phyloP scores from a whole-genome alignment of 2,329 filamentous ascomycete genomes.

The Claviceps spartinae region DNA sequence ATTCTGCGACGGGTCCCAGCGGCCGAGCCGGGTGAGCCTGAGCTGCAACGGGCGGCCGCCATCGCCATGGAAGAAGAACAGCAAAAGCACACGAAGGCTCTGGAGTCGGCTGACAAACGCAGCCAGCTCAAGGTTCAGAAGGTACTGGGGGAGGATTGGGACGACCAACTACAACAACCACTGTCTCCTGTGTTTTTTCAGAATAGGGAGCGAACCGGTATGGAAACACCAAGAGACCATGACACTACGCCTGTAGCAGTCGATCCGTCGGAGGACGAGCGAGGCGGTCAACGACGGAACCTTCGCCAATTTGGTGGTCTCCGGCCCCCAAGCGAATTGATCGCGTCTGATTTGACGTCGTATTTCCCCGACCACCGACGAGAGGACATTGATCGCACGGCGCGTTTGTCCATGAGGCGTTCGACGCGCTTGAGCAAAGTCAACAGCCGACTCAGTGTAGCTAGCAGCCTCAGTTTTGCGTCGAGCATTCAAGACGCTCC shows the following conservation, averaged over 20 bases:
- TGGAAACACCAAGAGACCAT: constrained; percentile 41
- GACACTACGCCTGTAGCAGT: constrained; percentile 35
- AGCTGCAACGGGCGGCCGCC: constrained; percentile 73
- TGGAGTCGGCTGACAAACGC: constrained; percentile 55
- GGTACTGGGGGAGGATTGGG: constrained; percentile 75
- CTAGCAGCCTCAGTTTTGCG: constrained; percentile 84
- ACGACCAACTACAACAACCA: constrained; percentile 66
- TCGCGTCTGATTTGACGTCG: constrained; percentile 87
- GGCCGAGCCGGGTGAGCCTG: constrained; percentile 75
- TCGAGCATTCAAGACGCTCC: constrained; percentile 88
- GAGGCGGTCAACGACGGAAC: constrained; percentile 32
- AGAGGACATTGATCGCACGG: constrained; percentile 90
- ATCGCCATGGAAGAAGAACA: constrained; percentile 82
- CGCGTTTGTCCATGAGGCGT: constrained; percentile 79
- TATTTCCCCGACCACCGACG: constrained; percentile 94
- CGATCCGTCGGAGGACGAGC: constrained; percentile 19
- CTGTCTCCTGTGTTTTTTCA: constrained; percentile 67
- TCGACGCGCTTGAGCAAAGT: constrained; percentile 86
- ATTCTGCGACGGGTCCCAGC: constrained; percentile 88
- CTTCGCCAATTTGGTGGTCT: constrained; percentile 80
- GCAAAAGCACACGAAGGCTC: constrained; percentile 51
- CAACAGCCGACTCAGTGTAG: constrained; percentile 83
- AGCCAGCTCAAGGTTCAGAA: constrained; percentile 83
- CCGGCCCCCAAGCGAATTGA: constrained; percentile 89
- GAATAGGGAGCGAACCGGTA: constrained; percentile 51